A percentile compares a stretch with the other conserved stretches of the same genome.
phyloP scores from a whole-genome alignment of 805 yeast genomes.

The Nakazawaea ernobii region DNA sequence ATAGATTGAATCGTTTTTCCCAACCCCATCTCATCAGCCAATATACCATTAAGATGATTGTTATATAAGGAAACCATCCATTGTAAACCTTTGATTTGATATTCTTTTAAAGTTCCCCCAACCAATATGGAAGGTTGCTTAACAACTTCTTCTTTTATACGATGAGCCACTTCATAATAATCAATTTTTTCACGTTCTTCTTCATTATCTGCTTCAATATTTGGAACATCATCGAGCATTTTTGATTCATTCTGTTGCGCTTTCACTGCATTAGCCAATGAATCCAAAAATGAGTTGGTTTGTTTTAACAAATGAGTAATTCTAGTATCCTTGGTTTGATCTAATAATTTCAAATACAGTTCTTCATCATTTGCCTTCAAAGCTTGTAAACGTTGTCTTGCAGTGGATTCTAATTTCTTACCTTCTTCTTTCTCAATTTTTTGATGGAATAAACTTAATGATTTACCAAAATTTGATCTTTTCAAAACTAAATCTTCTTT shows the following conservation, averaged over 20 bases:
- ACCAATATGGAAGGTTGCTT: conserved; percentile 66
- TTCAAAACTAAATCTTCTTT: conserved; percentile 24
- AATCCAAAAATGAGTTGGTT: conserved; percentile 71
- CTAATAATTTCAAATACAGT: conserved; percentile 76
- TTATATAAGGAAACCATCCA: conserved; percentile 65
- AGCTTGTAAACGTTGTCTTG: conserved; percentile 85
- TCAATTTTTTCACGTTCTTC: conserved; percentile 64
- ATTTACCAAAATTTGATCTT: conserved; percentile 27
- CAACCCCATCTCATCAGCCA: conserved; percentile 66
- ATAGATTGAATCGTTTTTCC: conserved; percentile 75
- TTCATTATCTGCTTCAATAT: conserved; percentile 31
- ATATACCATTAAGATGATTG: conserved; percentile 56
- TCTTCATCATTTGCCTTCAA: conserved; percentile 85
- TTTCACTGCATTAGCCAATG: conserved; percentile 73
- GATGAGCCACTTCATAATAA: conserved; percentile 79
- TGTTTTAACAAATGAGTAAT: conserved; percentile 78
- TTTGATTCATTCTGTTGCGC: conserved; percentile 62
- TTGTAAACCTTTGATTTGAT: conserved; percentile 59
- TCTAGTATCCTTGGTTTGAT: conserved; percentile 84
- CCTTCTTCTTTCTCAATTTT: conserved; percentile 69
- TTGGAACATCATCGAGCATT: conserved; percentile 26
- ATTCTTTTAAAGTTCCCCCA: conserved; percentile 77
- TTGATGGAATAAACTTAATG: conserved; percentile 43
- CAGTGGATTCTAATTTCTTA: conserved; percentile 68
- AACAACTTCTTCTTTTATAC: conserved; percentile 57